Base-by-base conservation (phyloP, 2,329 filamentous ascomycete species). In the Talaromyces pinophilus region DNA sequence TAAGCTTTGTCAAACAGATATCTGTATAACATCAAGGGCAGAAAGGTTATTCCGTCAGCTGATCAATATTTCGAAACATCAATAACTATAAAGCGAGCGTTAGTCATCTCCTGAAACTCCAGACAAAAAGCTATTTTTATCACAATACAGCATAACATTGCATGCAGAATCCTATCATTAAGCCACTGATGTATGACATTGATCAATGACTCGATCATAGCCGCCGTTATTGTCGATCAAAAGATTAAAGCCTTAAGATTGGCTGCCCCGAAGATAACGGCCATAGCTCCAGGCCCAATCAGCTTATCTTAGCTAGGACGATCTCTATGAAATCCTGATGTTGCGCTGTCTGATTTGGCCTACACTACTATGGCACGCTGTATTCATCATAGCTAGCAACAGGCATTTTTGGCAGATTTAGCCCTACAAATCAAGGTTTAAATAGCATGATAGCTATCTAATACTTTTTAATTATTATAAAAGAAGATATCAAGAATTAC, bases 101-200 rank as follows among this genome's bases (percentile, higher is more conserved):
- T 25, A 25, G 25, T 4, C 25, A 25, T 25, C 25, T 25, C 25
- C 4, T 25, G 8, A 54, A 33, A 33, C 52, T 3, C 15, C 28
- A 38, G 7, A 38, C 28, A 15, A n/a, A 35, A 22, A 55, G 17
- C 28, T 35, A 55, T 6, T 55, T 38, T 55, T 15, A 30, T 10
- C 30, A 55, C 52, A 19, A 55, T 11, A 13, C 8, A 35, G 13
- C 7, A 55, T 13, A 19, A 15, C 13, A 15, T 19, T 19, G 52
- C 8, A 44, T 42, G n/a, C 11, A 10, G 5, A 59, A 42, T 6
- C 25, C 25, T n/a, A 30, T 5, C 5, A 19, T 35, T 35, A 40
- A 44, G 57, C 35, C 57, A 42, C 55, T 44, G 13, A 59, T 59
- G 57, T 42, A 60, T 60, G n/a, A 57, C 54, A 19, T 11, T 15